These are phyloP conservation scores for Tylopilus sp. DNA, from an alignment of 1,284 basidiomycete species.

Conservation along the genomic window DNA sequence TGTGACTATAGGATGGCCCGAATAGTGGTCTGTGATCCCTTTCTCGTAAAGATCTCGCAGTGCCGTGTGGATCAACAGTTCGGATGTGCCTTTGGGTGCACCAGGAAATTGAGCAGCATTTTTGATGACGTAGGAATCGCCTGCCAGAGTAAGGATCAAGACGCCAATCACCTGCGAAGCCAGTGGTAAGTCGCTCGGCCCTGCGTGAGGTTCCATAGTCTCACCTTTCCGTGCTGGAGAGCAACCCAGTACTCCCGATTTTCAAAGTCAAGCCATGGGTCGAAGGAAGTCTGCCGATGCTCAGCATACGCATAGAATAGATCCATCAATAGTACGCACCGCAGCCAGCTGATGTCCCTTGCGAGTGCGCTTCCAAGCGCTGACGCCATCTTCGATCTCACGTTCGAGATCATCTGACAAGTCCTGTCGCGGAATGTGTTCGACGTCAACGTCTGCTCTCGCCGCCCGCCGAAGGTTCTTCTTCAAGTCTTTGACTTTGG, in stretches of 20 bases:
- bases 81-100: constrained; percentile 48
- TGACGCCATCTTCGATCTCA: constrained; percentile 42
- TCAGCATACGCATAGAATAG: not conserved
- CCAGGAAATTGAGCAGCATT: constrained; percentile 46
- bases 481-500: constrained; percentile 45
- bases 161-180: constrained; percentile 38
- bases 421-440: constrained; percentile 31
- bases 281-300: constrained; percentile 35
- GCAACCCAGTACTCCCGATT: constrained; percentile 48
- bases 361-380: constrained; percentile 40
- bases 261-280: constrained; percentile 46
- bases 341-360: constrained; percentile 45
- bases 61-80: constrained; percentile 44
- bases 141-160: constrained; percentile 44
- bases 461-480: constrained; percentile 47
- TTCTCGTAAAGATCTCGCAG: constrained; percentile 37
- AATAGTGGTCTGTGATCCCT: not conserved
- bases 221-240: constrained; percentile 25
- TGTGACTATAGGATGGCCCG: constrained; percentile 34
- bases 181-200: not conserved
- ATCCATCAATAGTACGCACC: constrained; percentile 18
- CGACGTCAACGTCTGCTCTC: constrained; percentile 38
- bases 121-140: constrained; percentile 46
- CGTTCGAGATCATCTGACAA: constrained; percentile 38
- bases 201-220: not conserved